Percentiles rank a stretch among this genome's conserved stretches.
These are phyloP conservation scores for Azolla pinnata DNA, from an alignment of 75 land plant genomes.

Conservation along the genomic window DNA sequence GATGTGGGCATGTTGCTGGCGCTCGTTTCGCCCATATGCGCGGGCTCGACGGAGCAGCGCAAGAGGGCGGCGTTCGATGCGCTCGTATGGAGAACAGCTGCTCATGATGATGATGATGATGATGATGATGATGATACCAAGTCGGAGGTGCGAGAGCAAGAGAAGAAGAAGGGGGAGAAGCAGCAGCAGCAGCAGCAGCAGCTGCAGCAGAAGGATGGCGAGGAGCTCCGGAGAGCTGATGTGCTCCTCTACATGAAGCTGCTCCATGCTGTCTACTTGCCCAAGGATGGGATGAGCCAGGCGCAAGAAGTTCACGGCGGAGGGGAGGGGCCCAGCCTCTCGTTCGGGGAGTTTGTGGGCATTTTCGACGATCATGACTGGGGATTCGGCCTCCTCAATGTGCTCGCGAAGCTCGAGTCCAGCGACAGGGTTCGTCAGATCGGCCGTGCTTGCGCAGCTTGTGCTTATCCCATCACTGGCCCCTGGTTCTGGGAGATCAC, in stretches of 20 bases:
- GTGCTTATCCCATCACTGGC: slow-evolving; percentile 18
- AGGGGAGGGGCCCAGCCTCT: slow-evolving; percentile 33
- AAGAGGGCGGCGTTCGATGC: slow-evolving; percentile 75
- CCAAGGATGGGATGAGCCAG: slow-evolving; percentile 52
- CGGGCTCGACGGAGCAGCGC: slow-evolving; percentile 60
- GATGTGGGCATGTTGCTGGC: slow-evolving; percentile 88
- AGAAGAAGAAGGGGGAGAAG: too few relatives aligned
- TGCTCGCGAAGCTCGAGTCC: slow-evolving; percentile 63
- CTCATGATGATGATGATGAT: too few relatives aligned
- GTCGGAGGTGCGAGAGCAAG: too few relatives aligned
- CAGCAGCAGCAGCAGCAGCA: too few relatives aligned
- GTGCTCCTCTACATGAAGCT: slow-evolving; percentile 52
- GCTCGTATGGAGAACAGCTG: slow-evolving; percentile 59
- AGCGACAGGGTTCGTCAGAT: slow-evolving; percentile 76
- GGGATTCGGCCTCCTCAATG: slow-evolving; percentile 83
- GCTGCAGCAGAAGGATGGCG: slow-evolving; percentile 35
- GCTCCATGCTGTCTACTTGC: slow-evolving; percentile 75
- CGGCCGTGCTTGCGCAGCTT: slow-evolving; percentile 16
- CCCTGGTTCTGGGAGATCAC: slow-evolving; percentile 37
- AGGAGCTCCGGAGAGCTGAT: slow-evolving; percentile 50
- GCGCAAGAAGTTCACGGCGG: slow-evolving; percentile 55
- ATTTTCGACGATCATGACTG: slow-evolving; percentile 89
- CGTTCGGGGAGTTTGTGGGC: slow-evolving; percentile 51
- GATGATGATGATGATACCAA: too few relatives aligned
- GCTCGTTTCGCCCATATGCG: slow-evolving; percentile 70